phyloP scores from a whole-genome alignment of 768 basidiomycete genomes.

The Tylopilus intermedius region DNA sequence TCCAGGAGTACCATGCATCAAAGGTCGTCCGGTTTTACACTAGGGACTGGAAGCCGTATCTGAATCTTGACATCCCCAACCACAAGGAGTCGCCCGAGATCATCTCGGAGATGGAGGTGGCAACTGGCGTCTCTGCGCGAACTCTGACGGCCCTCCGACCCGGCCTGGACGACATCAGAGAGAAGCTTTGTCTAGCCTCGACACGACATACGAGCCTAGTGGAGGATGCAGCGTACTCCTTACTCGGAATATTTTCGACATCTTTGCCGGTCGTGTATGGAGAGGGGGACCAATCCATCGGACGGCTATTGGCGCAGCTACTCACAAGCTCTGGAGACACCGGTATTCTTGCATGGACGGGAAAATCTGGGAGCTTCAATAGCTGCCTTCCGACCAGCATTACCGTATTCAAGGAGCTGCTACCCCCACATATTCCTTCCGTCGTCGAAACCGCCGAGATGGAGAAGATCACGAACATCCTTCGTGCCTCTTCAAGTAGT shows the following conservation, averaged over 20 bases:
- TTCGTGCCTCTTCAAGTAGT: neutral
- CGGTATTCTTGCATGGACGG: neutral
- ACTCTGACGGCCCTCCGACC: neutral
- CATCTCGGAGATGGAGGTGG: constrained; percentile 1
- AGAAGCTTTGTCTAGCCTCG: neutral
- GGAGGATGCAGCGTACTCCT: neutral
- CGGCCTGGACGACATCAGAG: neutral
- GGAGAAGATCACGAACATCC: neutral
- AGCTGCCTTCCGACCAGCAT: neutral
- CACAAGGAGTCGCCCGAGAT: constrained; percentile 3
- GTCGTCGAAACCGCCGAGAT: neutral
- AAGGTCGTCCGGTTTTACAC: constrained; percentile 1
- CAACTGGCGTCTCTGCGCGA: neutral
- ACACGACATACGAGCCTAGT: neutral
- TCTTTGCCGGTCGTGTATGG: neutral
- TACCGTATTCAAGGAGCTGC: neutral
- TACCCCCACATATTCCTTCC: neutral
- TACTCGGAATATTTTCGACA: neutral
- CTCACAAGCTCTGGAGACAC: neutral
- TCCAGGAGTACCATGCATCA: neutral
- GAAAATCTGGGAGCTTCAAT: neutral
- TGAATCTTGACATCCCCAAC: neutral
- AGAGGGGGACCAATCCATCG: neutral
- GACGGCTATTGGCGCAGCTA: neutral
- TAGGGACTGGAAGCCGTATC: neutral